A percentile compares a stretch with the other conserved stretches of the same genome.
phyloP scores from a whole-genome alignment of 257 asterid genomes.

The Nicotiana obtusifolia region DNA sequence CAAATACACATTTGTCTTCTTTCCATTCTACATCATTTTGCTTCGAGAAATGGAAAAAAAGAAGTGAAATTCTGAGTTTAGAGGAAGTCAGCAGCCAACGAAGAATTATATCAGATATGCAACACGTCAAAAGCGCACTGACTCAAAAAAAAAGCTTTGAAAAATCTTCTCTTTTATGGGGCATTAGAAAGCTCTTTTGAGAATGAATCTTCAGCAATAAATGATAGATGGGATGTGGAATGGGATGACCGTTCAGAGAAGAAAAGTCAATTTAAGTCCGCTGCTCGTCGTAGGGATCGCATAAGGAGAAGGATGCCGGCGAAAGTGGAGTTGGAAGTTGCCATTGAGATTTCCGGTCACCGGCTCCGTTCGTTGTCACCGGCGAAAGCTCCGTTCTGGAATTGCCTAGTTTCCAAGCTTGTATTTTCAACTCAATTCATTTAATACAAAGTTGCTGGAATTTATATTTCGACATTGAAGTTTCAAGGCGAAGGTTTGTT shows the following conservation, averaged over 20 bases:
- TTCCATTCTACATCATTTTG: slow-evolving; percentile 47
- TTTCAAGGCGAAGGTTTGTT: too few relatives aligned
- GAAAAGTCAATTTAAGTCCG: slow-evolving; percentile 44
- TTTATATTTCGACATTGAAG: too few relatives aligned
- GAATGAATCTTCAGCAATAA: slow-evolving; percentile 32
- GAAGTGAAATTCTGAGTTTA: slow-evolving; percentile 34
- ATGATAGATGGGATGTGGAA: slow-evolving; percentile 26
- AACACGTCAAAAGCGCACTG: slow-evolving; percentile 62
- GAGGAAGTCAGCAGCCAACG: slow-evolving; percentile 33
- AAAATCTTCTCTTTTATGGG: slow-evolving; percentile 39
- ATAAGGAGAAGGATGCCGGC: slow-evolving; percentile 46
- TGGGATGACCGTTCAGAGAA: slow-evolving; percentile 34
- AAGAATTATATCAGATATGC: slow-evolving; percentile 48
- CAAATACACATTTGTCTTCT: slow-evolving; percentile 29
- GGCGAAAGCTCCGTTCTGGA: too few relatives aligned
- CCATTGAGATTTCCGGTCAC: too few relatives aligned
- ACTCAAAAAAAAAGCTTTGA: slow-evolving; percentile 63
- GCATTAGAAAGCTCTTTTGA: slow-evolving; percentile 34
- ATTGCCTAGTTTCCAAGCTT: too few relatives aligned
- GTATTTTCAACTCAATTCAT: too few relatives aligned
- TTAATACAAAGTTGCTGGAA: too few relatives aligned
- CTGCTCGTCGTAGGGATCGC: slow-evolving; percentile 39
- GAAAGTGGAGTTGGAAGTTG: too few relatives aligned
- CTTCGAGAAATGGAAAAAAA: slow-evolving; percentile 47
- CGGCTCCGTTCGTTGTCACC: too few relatives aligned